A percentile compares a stretch with the other conserved stretches of the same genome.
These are phyloP conservation scores for Agaricales sp. DNA, from an alignment of 1,284 basidiomycete species.

Conservation along the genomic window DNA sequence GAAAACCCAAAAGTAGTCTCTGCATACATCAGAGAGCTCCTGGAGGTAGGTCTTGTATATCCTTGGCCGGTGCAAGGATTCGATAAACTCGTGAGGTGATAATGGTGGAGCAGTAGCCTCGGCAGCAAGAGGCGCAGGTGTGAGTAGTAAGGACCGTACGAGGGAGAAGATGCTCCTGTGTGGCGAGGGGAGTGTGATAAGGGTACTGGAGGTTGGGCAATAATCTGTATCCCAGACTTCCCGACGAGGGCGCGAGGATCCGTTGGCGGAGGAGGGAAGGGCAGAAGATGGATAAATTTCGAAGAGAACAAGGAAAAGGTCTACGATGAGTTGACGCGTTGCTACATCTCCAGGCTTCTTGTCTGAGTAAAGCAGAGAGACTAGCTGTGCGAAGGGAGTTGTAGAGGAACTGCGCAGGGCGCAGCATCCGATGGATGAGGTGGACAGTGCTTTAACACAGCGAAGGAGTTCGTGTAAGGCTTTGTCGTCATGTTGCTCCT, in stretches of 20 bases:
- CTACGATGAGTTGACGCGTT: constrained; percentile 84
- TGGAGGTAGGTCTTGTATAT: constrained; percentile 88
- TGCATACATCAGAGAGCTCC: constrained; percentile 82
- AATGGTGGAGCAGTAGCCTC: constrained; percentile 56
- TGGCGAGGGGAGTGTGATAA: constrained; percentile 57
- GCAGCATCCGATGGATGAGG: constrained; percentile 76
- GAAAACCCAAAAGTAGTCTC: constrained; percentile 99
- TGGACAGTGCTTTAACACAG: constrained; percentile 89
- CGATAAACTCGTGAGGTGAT: constrained; percentile 84
- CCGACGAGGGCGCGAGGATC: constrained; percentile 26
- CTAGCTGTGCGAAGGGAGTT: constrained; percentile 76
- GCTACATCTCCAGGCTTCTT: constrained; percentile 94
- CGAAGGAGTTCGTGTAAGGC: constrained; percentile 87
- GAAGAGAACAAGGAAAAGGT: constrained; percentile 74
- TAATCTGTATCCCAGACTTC: constrained; percentile 45
- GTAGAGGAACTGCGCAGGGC: constrained; percentile 80
- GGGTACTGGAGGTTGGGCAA: constrained; percentile 28
- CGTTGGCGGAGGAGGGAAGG: constrained; percentile 38
- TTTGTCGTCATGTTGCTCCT: constrained; percentile 97
- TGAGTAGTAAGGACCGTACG: constrained; percentile 60
- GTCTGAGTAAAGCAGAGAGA: constrained; percentile 85
- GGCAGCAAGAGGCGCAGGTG: constrained; percentile 62
- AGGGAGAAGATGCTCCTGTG: constrained; percentile 64
- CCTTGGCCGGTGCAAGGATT: constrained; percentile 69
- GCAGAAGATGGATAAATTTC: constrained; percentile 70